A percentile compares a stretch with the other conserved stretches of the same genome.
These are phyloP conservation scores for Salvia rosmarinus DNA, from an alignment of 257 asterid genomes.

Conservation along the genomic window DNA sequence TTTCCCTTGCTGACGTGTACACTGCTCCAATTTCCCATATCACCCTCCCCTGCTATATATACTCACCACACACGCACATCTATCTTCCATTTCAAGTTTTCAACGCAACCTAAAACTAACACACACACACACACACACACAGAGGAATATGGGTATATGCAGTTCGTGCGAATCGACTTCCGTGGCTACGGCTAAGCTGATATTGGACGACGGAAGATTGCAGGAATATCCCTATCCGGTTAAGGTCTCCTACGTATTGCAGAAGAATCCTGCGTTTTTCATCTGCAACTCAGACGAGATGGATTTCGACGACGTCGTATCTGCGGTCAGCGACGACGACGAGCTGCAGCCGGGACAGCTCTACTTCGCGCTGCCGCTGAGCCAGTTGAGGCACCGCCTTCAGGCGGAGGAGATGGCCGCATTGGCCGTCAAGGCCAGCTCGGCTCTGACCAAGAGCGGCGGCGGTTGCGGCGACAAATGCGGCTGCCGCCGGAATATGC, in stretches of 20 bases:
- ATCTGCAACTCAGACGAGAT: constrained; percentile 91
- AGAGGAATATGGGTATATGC: constrained; percentile 70
- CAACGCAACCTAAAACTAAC: neutral
- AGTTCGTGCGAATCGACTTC: constrained; percentile 77
- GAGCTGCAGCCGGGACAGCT: constrained; percentile 82
- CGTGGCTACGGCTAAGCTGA: constrained; percentile 76
- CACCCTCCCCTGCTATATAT: constrained; percentile 36
- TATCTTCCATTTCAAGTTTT: neutral
- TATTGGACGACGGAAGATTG: constrained; percentile 71
- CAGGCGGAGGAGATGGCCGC: constrained; percentile 96
- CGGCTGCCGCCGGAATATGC: constrained; percentile 52
- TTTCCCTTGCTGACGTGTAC: constrained; percentile 52
- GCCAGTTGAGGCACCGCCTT: constrained; percentile 56
- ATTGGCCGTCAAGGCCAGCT: constrained; percentile 93
- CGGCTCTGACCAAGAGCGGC: constrained; percentile 65
- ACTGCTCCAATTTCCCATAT: constrained; percentile 50
- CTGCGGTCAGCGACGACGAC: constrained; percentile 76
- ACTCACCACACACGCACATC: neutral
- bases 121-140: neutral
- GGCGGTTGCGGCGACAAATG: constrained; percentile 57
- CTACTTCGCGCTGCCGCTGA: constrained; percentile 82
- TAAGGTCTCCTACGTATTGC: constrained; percentile 69
- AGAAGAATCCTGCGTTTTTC: constrained; percentile 66
- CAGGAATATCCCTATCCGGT: constrained; percentile 83
- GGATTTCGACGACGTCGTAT: constrained; percentile 78